phyloP scores from a whole-genome alignment of 768 basidiomycete species.

The Leccinum truebloodii region DNA sequence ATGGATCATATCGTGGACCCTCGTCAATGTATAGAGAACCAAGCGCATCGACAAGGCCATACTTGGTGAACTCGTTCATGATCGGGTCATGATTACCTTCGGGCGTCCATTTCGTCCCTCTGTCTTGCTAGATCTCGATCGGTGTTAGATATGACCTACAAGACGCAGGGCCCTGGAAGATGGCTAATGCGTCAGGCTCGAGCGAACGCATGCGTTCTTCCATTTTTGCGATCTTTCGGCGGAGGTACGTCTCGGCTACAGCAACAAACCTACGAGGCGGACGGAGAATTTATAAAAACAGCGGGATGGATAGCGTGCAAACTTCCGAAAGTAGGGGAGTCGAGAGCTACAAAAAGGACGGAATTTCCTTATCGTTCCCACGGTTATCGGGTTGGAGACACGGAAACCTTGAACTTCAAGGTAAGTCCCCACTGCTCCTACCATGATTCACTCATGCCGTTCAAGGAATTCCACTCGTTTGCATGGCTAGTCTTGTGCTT shows the following conservation, averaged over 20 bases:
- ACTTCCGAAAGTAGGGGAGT: not conserved
- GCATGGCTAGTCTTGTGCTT: too few species aligned
- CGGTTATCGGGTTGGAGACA: too few species aligned
- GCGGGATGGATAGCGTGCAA: not conserved
- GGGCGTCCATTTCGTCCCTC: conserved; percentile 35
- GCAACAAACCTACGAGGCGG: conserved; percentile 44
- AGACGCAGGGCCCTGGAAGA: conserved; percentile 42
- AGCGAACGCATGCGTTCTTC: conserved; percentile 53
- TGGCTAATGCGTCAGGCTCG: conserved; percentile 52
- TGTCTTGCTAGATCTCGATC: conserved; percentile 11
- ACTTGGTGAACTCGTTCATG: conserved; percentile 11
- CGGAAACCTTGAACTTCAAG: too few species aligned
- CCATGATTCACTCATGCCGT: too few species aligned
- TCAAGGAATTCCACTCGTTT: too few species aligned
- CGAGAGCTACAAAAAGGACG: too few species aligned
- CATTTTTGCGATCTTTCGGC: conserved; percentile 44
- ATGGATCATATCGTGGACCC: conserved; percentile 15
- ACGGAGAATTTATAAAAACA: not conserved
- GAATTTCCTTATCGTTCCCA: too few species aligned
- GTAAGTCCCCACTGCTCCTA: too few species aligned
- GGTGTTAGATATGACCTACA: conserved; percentile 46
- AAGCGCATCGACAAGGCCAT: conserved; percentile 37
- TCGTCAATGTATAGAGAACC: conserved; percentile 49
- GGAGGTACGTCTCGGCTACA: conserved; percentile 54
- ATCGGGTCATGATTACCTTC: conserved; percentile 1